Evolutionary conservation across 2,329 filamentous ascomycete genomes (phyloP), one percentile per base, ranked within the genome.

Genomic region (Hymenoscyphus infarciens): DNA sequence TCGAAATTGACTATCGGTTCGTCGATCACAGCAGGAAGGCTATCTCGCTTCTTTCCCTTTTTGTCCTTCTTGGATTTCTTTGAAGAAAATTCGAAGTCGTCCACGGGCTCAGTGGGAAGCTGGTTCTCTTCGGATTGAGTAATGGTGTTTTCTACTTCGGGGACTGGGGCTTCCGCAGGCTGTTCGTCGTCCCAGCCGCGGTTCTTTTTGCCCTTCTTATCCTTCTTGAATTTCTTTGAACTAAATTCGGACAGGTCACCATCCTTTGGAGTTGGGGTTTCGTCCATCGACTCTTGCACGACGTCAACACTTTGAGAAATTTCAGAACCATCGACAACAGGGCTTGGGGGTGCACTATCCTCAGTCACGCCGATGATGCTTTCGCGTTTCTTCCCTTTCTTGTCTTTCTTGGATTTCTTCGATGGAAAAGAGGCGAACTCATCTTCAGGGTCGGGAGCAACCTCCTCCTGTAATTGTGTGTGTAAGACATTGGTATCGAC

Each of bases 341-440:
- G 22, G 25, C 11, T 31, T 16, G 22, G 8, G 10, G 22, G 52
- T 54, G 11, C 13, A n/a, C 8, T 54, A 16, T 29, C 29, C 5
- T 54, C 29, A 31, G 6, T 49, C 42, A n/a, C 22, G 15, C 19
- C 3, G 10, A 31, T 33, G 33, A 15, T 67, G 33, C 60, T 67
- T 45, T 63, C 45, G 19, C 61, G 60, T 55, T 69, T 70, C 31
- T 69, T 68, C 19, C 66, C 64, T 72, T 74, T 75, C 61, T 74
- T 74, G 60, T 72, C 72, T 62, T 79, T 78, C 69, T 78, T 77
- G 13, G 73, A 71, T 60, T 76, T 76, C 64, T 77, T 76, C 57
- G 61, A 68, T 39, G 67, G 63, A 45, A 61, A 70, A 64, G 33
- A 45, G 33, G 22, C 49, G 4, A 59, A 56, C 11, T 63, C 59